Evolutionary conservation across 2,329 filamentous ascomycete genomes (phyloP).

Genomic region (Alternaria tenuissima): DNA sequence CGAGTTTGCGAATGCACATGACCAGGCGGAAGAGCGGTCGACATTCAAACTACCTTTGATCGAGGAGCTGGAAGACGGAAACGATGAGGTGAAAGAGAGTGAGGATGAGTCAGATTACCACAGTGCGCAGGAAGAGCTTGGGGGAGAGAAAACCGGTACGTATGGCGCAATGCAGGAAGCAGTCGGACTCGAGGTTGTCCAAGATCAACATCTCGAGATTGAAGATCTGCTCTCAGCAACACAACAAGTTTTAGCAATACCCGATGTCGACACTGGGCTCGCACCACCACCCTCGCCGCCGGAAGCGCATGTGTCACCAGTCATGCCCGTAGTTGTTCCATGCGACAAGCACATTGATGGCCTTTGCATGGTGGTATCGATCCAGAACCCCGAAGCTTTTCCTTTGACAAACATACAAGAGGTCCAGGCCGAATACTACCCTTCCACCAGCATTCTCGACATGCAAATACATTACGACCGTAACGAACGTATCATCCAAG

Average conservation of each 20-base stretch:
- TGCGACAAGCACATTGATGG: not conserved
- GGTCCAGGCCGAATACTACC: constrained; percentile 23
- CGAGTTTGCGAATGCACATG: not conserved
- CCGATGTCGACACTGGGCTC: not conserved
- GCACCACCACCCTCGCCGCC: not conserved
- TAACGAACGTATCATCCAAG: constrained; percentile 10
- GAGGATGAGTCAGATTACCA: not conserved
- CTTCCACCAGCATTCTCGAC: constrained; percentile 11
- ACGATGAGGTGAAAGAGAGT: not conserved
- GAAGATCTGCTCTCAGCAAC: not conserved
- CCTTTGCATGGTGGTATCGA: constrained; percentile 5
- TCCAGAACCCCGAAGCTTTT: constrained; percentile 24
- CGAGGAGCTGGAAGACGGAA: not conserved
- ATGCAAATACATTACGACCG: constrained; percentile 17
- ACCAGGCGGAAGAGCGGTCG: not conserved
- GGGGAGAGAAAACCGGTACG: not conserved
- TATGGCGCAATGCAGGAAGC: not conserved
- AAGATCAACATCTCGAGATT: not conserved
- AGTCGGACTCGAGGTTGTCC: not conserved
- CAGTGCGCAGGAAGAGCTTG: rapidly evolving
- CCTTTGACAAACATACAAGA: constrained; percentile 20
- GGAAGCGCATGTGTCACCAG: too few species aligned
- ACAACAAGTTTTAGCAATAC: not conserved
- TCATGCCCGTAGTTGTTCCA: not conserved
- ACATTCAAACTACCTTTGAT: constrained; percentile 14